phyloP scores from a whole-genome alignment of 176 grass and related monocot species.

The Thalia dealbata region DNA sequence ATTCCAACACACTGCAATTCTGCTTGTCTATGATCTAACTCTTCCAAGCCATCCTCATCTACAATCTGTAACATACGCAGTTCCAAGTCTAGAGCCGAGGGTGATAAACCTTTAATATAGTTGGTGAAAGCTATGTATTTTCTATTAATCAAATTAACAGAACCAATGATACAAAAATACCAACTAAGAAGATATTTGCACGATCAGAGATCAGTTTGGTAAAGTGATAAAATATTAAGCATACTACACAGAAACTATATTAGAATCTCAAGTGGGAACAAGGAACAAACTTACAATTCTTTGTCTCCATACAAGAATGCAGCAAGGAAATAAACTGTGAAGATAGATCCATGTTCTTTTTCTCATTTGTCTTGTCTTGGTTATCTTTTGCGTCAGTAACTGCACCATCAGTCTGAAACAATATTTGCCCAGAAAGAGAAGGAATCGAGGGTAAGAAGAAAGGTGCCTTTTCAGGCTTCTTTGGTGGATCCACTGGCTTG shows the following conservation, averaged over 20 bases:
- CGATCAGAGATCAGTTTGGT: too few species aligned
- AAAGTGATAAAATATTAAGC: background rate
- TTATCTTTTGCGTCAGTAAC: constrained; percentile 42
- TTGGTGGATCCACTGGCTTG: constrained; percentile 89
- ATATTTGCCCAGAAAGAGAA: constrained; percentile 74
- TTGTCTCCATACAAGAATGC: constrained; percentile 52
- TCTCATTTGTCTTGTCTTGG: constrained; percentile 26
- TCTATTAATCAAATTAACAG: background rate
- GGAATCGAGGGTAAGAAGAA: constrained; percentile 96
- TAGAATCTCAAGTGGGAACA: background rate
- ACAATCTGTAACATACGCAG: constrained; percentile 78
- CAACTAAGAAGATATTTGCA: background rate
- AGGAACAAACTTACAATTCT: constrained; percentile 32
- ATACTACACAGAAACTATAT: background rate
- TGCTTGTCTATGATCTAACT: constrained; percentile 39
- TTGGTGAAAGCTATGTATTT: constrained; percentile 37
- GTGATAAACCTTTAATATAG: constrained; percentile 74
- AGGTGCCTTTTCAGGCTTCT: constrained; percentile 95
- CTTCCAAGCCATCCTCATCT: constrained; percentile 48
- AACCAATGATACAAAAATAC: background rate
- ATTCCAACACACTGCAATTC: constrained; percentile 61
- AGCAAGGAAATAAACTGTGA: constrained; percentile 58
- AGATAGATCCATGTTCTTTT: constrained; percentile 48
- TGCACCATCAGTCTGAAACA: constrained; percentile 39
- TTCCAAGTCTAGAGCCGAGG: constrained; percentile 82